phyloP scores from a whole-genome alignment of 164 flowering plant genomes.

The Macadamia integrifolia region DNA sequence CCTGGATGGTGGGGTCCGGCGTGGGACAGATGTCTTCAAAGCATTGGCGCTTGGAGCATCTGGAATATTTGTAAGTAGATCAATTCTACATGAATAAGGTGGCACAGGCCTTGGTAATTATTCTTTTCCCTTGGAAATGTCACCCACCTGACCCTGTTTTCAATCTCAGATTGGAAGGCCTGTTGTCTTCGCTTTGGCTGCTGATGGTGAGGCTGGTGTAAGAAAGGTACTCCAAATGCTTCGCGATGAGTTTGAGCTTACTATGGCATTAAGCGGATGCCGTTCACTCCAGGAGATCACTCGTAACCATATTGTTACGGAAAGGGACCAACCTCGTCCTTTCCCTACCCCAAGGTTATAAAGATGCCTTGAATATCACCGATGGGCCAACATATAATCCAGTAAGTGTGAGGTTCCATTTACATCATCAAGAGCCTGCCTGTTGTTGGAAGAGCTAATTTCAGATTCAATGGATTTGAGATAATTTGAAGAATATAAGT shows the following conservation, averaged over 20 bases:
- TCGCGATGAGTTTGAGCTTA: slow-evolving; percentile 89
- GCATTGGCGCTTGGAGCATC: slow-evolving; percentile 96
- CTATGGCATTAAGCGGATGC: slow-evolving; percentile 94
- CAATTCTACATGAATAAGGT: neutral
- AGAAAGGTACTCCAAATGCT: slow-evolving; percentile 86
- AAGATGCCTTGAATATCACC: neutral
- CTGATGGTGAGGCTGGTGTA: slow-evolving; percentile 89
- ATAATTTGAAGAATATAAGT: slow-evolving; percentile 9
- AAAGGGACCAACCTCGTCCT: slow-evolving; percentile 50
- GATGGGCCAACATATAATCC: neutral
- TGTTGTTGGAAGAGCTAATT: slow-evolving; percentile 4
- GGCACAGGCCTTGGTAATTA: neutral
- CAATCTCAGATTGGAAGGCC: slow-evolving; percentile 82
- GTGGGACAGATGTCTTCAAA: slow-evolving; percentile 97
- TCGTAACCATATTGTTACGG: slow-evolving; percentile 64
- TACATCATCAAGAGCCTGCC: slow-evolving; percentile 4
- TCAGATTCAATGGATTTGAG: neutral
- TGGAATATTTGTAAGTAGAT: slow-evolving; percentile 73
- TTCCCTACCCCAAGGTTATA: slow-evolving; percentile 21
- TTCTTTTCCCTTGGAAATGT: slow-evolving; percentile 1
- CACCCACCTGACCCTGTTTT: neutral
- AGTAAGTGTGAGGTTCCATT: slow-evolving; percentile 4
- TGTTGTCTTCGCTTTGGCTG: slow-evolving; percentile 75
- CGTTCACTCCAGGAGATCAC: slow-evolving; percentile 74
- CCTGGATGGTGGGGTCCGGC: slow-evolving; percentile 78